Base-by-base conservation (phyloP, 2,329 filamentous ascomycete species). In the Aspergillus sp. region DNA sequence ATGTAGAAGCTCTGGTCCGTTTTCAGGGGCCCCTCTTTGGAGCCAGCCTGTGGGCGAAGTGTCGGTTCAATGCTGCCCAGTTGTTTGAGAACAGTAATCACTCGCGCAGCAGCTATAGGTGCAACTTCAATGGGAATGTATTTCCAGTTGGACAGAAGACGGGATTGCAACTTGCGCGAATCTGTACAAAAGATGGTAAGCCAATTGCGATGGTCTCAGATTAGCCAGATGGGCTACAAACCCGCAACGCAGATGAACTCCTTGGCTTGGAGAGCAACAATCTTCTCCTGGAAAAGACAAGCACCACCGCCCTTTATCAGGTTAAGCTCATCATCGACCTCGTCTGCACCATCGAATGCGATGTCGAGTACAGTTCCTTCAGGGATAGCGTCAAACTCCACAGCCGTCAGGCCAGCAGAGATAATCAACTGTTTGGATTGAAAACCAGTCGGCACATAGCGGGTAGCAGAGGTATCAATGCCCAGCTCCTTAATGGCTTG, bases 301-400 rank as follows among this genome's bases (percentile, higher is more conserved):
- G 92, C 95, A 58, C 95, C 95, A 50, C 95, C 95, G 55, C 95
- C 95, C 80, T 98, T 98, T 80, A 99, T 98, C 71, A 93, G 91
- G 77, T 98, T 99, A 59, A 99, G 79, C 52, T 96, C 90, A 47
- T 91, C 87, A 72, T 99, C 95, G 33, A 99, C 92, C 79, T 99
- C 95, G 73, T 99, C 95, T 4, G 95, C 95, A 54, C 95, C 95
- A 71, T 99, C 95, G 72, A 99, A 99, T 50, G 90, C 90, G 17
- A 98, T 89, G 69, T 98, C 93, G 27, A 99, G 83, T 71, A 87
- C 74, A 14, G 79, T 78, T 54, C 82, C 81, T 41, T 81, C 72
- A 1, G 90, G 88, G 15, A 96, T 79, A 59, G 89, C 85, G 69
- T 93, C 89, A 67, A 96, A 90, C 64, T 87, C 86, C 55, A 92